Evolutionary conservation across 2,329 filamentous ascomycete genomes (phyloP).

Genomic region (Monosporascus sp.): DNA sequence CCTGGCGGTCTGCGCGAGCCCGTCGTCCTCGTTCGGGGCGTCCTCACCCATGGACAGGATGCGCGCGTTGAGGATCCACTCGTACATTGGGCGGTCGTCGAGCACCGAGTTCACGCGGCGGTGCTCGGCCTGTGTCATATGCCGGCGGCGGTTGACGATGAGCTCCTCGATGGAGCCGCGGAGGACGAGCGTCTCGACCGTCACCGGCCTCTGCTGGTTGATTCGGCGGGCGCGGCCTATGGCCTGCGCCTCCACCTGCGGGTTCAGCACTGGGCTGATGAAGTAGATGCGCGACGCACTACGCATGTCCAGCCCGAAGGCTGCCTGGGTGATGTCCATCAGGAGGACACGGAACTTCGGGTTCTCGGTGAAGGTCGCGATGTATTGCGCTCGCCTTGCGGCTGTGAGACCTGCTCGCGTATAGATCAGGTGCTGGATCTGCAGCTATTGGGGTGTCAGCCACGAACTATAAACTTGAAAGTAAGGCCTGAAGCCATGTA

Average conservation of each 20-base stretch:
- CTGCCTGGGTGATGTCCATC: constrained; percentile 88
- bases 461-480: background rate
- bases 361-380: constrained; percentile 70
- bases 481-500: background rate
- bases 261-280: constrained; percentile 80
- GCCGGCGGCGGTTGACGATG: constrained; percentile 66
- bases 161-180: constrained; percentile 78
- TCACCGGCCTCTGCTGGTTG: constrained; percentile 72
- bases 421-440: constrained; percentile 61
- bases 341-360: constrained; percentile 67
- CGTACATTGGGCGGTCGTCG: constrained; percentile 51
- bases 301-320: constrained; percentile 80
- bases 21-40: constrained; percentile 18
- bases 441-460: constrained; percentile 35
- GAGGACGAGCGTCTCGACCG: constrained; percentile 81
- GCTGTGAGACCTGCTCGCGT: constrained; percentile 54
- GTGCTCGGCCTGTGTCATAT: constrained; percentile 68
- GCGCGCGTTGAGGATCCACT: constrained; percentile 52
- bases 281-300: constrained; percentile 85
- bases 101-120: constrained; percentile 50
- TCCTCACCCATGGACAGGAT: constrained; percentile 32
- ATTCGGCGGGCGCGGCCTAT: constrained; percentile 87
- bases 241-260: constrained; percentile 80
- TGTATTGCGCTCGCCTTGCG: constrained; percentile 64
- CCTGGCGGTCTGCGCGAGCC: constrained; percentile 43